A percentile compares a stretch with the other conserved stretches of the same genome.
These are phyloP conservation scores for Penicillium turbatum DNA, from an alignment of 495 filamentous ascomycete genomes.

Conservation along the genomic window DNA sequence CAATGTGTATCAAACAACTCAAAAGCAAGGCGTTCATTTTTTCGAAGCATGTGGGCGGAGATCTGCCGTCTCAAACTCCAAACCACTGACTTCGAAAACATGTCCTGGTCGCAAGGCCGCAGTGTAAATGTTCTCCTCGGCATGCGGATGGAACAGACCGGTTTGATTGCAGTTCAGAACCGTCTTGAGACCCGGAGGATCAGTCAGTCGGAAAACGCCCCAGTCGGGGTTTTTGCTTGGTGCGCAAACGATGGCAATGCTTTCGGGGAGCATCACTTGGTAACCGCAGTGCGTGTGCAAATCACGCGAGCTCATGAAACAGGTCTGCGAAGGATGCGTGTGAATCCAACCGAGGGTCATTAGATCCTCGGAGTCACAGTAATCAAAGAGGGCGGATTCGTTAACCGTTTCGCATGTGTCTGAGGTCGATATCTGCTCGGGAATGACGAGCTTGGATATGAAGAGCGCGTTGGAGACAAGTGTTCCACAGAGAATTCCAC, in stretches of 20 bases:
- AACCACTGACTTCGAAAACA: conserved; percentile 70
- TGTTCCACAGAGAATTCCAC: conserved; percentile 88
- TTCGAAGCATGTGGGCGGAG: conserved; percentile 50
- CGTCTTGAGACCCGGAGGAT: conserved; percentile 80
- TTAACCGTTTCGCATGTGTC: conserved; percentile 94
- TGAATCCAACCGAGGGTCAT: conserved; percentile 97
- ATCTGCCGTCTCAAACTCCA: conserved; percentile 77
- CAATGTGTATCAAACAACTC: conserved; percentile 8
- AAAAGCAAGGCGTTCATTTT: conserved; percentile 2
- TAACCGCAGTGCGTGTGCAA: conserved; percentile 90
- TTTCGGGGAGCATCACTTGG: conserved; percentile 90
- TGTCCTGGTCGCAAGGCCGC: conserved; percentile 79
- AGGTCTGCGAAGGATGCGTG: conserved; percentile 93
- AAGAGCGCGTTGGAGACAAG: conserved; percentile 90
- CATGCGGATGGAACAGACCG: conserved; percentile 80
- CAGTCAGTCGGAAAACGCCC: conserved; percentile 88
- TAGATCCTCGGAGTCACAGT: conserved; percentile 77
- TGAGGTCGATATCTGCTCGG: conserved; percentile 80
- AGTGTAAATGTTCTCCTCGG: conserved; percentile 71
- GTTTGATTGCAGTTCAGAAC: conserved; percentile 70
- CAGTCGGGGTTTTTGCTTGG: conserved; percentile 78
- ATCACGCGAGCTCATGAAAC: conserved; percentile 94
- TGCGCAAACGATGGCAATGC: conserved; percentile 94
- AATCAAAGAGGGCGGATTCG: conserved; percentile 77
- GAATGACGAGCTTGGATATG: conserved; percentile 80